Base-by-base conservation (phyloP, 2,329 filamentous ascomycete species). In the Fulvia fulva region DNA sequence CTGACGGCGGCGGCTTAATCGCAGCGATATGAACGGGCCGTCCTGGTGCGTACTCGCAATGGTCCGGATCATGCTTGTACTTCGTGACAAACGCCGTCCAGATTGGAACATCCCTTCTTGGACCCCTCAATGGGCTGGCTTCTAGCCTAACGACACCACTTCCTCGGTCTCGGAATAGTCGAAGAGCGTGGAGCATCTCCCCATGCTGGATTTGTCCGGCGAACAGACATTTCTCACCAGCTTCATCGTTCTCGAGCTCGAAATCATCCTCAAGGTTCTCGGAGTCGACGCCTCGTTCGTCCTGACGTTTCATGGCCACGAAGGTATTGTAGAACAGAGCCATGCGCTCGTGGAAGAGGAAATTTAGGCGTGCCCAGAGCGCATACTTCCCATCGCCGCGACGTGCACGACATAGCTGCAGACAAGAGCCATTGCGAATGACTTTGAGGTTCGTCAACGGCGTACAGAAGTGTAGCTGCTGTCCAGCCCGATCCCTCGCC, bases 261-360 rank as follows among this genome's bases (percentile, higher is more conserved):
- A 77, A 76, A 56, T 83, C 79, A 47, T 79, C 75, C 14, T 80
- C 74, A 2, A 71, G 59, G 22, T 56, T 34, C 70, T 68, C 21
- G 69, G 70, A 28, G 74, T 71, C 5, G 71, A 76, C 28, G 67
- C 70, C 57, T 5, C 57, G 71, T 8, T 54, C 69, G 65, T 86
- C 83, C 64, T 85, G 82, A 8, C 78, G 77, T 60, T 84, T 83
- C 71, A 86, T 78, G 0, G 82, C 82, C 9, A 84, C 69, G 56
- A 84, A 79, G 0, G 80, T 80, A 60, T 77, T 80, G 67, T 81
- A 83, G 69, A 85, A 84, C 1, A 83, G 67, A 2, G 83, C 80
- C 78, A 85, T 80, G 50, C 81, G 74, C 69, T 86, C 83, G 56
- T 83, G 80, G 4, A 78, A 72, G 5, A 74, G 73, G 68, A 85